Conservation (phyloP, 306 rosid genomes). For the Acacia confusa region DNA sequence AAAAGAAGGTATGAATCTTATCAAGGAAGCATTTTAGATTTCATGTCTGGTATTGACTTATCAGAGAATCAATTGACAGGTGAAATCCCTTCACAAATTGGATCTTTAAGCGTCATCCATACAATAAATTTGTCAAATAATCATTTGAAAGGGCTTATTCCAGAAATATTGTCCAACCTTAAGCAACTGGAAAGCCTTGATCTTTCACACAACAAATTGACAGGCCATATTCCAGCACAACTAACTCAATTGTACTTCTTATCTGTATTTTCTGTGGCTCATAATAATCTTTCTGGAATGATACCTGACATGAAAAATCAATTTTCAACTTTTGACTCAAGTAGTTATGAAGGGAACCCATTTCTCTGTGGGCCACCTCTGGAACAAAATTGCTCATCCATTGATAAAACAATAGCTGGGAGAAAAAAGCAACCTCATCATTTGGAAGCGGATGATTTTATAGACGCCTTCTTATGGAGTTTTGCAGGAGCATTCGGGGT, state of each 20-base stretch:
- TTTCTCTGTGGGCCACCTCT: not conserved
- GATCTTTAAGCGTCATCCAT: not conserved
- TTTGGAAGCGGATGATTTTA: not conserved
- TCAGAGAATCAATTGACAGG: not conserved
- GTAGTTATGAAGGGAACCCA: not conserved
- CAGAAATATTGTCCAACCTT: not conserved
- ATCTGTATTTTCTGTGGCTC: not conserved
- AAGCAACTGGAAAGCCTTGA: not conserved
- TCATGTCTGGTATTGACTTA: not conserved
- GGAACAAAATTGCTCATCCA: not conserved
- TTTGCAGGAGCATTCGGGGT: conserved; percentile 11
- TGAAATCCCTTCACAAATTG: not conserved
- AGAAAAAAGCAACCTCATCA: not conserved
- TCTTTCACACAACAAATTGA: not conserved
- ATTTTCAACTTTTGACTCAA: not conserved
- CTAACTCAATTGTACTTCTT: not conserved
- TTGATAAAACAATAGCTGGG: not conserved
- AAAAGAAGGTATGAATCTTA: not conserved
- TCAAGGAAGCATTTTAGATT: not conserved
- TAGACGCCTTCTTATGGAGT: not conserved
- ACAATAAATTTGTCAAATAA: not conserved
- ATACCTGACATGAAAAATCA: not conserved
- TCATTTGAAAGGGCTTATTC: not conserved
- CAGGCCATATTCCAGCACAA: not conserved
- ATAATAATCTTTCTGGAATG: not conserved